These are phyloP conservation scores for Isoetes engelmannii DNA, from an alignment of 83 land plant species.

Conservation along the genomic window DNA sequence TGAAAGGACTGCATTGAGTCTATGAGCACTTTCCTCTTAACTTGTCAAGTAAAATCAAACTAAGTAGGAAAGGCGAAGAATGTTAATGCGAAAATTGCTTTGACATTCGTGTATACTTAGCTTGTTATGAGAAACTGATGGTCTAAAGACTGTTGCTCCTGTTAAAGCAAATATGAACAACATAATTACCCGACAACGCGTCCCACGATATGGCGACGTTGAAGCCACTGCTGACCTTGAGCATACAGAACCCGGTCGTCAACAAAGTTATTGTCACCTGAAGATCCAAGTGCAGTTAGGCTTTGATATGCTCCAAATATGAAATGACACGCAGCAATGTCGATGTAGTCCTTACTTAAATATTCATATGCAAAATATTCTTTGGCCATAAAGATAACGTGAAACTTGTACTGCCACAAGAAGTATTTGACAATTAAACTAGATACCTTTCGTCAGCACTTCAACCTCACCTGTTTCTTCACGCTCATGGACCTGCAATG, in stretches of 20 bases:
- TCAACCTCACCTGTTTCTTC: conserved; percentile 70
- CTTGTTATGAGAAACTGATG: background rate
- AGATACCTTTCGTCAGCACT: conserved; percentile 81
- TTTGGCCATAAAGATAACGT: background rate
- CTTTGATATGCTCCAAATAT: background rate
- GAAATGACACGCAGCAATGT: background rate
- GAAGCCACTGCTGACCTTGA: conserved; percentile 76
- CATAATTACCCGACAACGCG: conserved; percentile 79
- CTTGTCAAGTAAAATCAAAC: too few species aligned
- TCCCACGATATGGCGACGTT: conserved; percentile 92
- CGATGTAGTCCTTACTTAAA: conserved; percentile 22
- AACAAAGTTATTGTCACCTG: conserved; percentile 83
- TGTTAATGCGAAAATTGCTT: too few species aligned
- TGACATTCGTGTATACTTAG: background rate
- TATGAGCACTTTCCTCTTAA: too few species aligned
- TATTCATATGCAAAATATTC: background rate
- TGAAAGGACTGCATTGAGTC: too few species aligned
- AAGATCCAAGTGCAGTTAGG: background rate
- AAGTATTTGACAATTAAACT: background rate
- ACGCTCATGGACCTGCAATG: conserved; percentile 72
- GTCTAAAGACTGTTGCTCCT: too few species aligned
- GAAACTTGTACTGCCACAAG: background rate
- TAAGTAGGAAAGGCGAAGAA: too few species aligned
- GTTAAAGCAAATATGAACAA: conserved; percentile 26
- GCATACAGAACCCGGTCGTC: conserved; percentile 87